Evolutionary conservation across 805 yeast species (phyloP), one percentile per base, ranked within the genome.

Genomic region (Cyberlindnera euphorbiae): DNA sequence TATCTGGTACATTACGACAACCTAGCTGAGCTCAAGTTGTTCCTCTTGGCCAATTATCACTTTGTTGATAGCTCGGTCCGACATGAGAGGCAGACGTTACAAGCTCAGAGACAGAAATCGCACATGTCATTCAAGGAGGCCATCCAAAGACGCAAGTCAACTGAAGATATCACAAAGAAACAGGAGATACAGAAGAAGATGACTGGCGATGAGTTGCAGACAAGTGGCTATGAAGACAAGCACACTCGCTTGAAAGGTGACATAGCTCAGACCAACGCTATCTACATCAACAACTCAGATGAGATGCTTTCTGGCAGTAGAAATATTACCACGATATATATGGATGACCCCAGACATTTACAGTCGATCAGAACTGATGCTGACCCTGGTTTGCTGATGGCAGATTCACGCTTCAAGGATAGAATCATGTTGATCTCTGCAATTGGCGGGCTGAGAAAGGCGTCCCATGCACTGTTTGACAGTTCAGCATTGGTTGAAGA

Each of bases 1-100:
- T 75, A 71, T 52, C 69, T 82, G 71, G 71, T 78, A n/a, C 83
- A 78, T 46, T 61, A 60, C 11, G 84, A 78, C 52, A 75, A 76
- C 48, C 45, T 75, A n/a, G 62, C 69, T 39, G 82, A 78, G 52
- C 59, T 75, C 21, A 66, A 68, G 43, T 60, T 78, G 17, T 55
- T 59, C 21, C 55, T 77, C 23, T 55, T 76, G 22, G 62, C 70
- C 30, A 62, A 67, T 29, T 64, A 73, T 43, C 43, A 36, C 27
- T 36, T 45, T 8, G 38, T 53, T 28, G 56, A 53, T 31, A 46
- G 49, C 23, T 27, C 46, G 3, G 42, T 47, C 21, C 38, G 39
- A 10, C 27, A 39, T 16, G 50, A 50, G 26, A 42, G 48, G 15
- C 44, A 38, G 35, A 25, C 45, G 35, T 17, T 50, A 17, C 44